Percentiles rank a stretch among this genome's conserved stretches.
Evolutionary conservation across 2,329 filamentous ascomycete genomes (phyloP).

Genomic region (Lanzia echinophila): DNA sequence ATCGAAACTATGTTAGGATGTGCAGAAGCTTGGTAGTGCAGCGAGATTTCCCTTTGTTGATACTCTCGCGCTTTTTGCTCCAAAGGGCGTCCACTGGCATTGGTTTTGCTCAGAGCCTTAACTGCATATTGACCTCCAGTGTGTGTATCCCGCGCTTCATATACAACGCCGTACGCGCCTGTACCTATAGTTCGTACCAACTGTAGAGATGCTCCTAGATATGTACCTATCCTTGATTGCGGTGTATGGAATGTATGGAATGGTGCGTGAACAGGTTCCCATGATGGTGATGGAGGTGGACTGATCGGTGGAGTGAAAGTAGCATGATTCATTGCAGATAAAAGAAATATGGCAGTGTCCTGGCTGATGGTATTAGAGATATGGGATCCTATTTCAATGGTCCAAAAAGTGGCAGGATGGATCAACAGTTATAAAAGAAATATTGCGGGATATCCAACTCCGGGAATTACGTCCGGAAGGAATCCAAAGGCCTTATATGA

Average conservation of each 20-base stretch:
- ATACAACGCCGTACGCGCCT: constrained; percentile 94
- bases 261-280: no score
- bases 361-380: neutral
- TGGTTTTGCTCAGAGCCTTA: constrained; percentile 92
- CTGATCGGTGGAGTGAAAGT: constrained; percentile 17
- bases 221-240: constrained; percentile 78
- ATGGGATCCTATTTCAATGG: constrained; percentile 7
- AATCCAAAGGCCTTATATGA: no score
- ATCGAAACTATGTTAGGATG: constrained; percentile 93
- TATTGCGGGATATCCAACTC: neutral
- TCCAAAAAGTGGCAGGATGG: constrained; percentile 4
- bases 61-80: constrained; percentile 82
- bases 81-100: constrained; percentile 60
- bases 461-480: neutral
- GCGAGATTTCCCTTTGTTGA: constrained; percentile 85
- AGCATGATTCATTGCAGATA: constrained; percentile 9
- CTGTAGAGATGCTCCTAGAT: constrained; percentile 64
- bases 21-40: constrained; percentile 82
- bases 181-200: constrained; percentile 81
- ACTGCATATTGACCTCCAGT: constrained; percentile 74
- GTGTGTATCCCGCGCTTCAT: constrained; percentile 77
- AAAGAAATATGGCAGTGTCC: constrained; percentile 3
- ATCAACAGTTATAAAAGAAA: constrained; percentile 9
- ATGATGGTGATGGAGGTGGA: constrained; percentile 10
- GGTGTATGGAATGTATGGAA: constrained; percentile 48